phyloP scores from a whole-genome alignment of 1,139 yeast genomes.

The Hyphopichia pseudoburtonii region DNA sequence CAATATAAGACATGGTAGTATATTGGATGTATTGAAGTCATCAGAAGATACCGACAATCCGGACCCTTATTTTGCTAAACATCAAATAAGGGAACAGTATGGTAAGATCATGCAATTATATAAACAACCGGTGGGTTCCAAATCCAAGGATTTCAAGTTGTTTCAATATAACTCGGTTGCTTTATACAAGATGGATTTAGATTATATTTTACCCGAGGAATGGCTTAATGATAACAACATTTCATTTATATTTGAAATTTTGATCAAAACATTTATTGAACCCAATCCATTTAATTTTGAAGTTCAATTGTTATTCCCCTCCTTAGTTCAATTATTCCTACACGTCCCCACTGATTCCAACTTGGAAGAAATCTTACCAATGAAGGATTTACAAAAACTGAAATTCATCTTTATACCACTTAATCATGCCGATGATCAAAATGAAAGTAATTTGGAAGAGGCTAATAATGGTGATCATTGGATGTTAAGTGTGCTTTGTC shows the following conservation, averaged over 20 bases:
- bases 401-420: conserved; percentile 42
- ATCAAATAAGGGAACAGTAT: conserved; percentile 23
- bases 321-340: conserved; percentile 39
- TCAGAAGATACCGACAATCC: conserved; percentile 5
- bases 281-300: conserved; percentile 19
- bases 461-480: conserved; percentile 47
- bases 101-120: conserved; percentile 11
- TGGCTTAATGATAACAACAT: conserved; percentile 78
- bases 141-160: conserved; percentile 24
- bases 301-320: conserved; percentile 35
- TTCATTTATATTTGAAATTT: conserved; percentile 59
- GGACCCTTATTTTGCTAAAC: conserved; percentile 22
- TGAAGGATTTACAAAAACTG: conserved; percentile 32
- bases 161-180: conserved; percentile 43
- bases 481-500: conserved; percentile 36
- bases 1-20: not conserved
- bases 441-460: conserved; percentile 26
- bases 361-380: conserved; percentile 28
- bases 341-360: conserved; percentile 33
- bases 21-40: not conserved
- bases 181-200: conserved; percentile 37
- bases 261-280: conserved; percentile 25
- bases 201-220: conserved; percentile 49
- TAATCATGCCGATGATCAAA: conserved; percentile 36
- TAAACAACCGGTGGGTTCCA: conserved; percentile 8